Base-by-base conservation (phyloP, 2,329 filamentous ascomycete species). In the Phyllosticta paracitricarpa region DNA sequence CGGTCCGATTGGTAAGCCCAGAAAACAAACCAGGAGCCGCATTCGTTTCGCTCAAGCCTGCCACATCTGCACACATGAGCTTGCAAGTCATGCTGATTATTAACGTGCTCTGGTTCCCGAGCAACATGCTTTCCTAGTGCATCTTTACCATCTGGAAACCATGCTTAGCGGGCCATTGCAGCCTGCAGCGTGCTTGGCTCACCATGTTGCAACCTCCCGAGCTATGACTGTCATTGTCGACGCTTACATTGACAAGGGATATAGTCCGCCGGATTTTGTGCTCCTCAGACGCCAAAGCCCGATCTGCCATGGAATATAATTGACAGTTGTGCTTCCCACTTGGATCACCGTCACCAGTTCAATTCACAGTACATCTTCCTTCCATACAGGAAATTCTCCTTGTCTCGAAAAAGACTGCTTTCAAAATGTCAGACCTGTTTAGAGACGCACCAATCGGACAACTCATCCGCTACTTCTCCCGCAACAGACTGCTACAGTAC, bases 361-460 rank as follows among this genome's bases (percentile, higher is more conserved):
- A 48, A 48, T 40, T 14, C 33, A 48, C 14, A 48, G n/a, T 48
- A 7, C 40, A 40, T 14, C 6, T 40, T 48, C 12, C 40, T n/a
- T n/a, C 40, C 17, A 7, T 48, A 4, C 40, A 7, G n/a, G n/a
- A 48, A 9, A 40, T 40, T 14, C 7, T 12, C 10, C 17, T 9
- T 14, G 33, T 40, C 33, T 40, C 9, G 2, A 12, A 14, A 6
- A 48, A 48, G 14, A 48, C 40, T n/a, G 17, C 14, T n/a, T 48
- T 6, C 12, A 48, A 48, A 54, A 76, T 76, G 74, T 68, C 69
- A 12, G 73, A 70, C 63, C 64, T 79, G 4, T 73, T 86, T 61
- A 75, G 82, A 68, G 84, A 86, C 61, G 78, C 83, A 63, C 78
- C 83, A 28, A 66, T 85, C 64, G 84, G 84, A 65, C 83, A 86